Base-by-base conservation (phyloP, 768 basidiomycete genomes). In the Suillus hirtellus region DNA sequence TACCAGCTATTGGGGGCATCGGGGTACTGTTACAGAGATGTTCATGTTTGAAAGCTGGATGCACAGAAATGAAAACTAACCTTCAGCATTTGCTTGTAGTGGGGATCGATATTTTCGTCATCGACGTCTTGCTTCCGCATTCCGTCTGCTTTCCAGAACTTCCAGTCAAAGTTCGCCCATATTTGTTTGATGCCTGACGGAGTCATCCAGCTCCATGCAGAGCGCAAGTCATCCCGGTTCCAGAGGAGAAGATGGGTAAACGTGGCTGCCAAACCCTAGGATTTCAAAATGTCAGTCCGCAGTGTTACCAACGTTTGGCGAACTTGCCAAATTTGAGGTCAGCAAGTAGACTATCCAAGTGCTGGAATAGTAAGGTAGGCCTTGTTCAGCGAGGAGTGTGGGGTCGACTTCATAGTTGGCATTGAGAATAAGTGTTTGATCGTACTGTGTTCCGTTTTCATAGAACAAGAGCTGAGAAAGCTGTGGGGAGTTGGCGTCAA, bases 31-130 rank as follows among this genome's bases (percentile, higher is more conserved):
- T 27, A 40, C 15, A 40, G 15, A 24, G 11, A 7, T 42, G 31
- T 42, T n/a, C 35, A 62, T 34, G 21, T 61, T 38, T 31, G 40
- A 21, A 17, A 35, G 35, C 34, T 62, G 56, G 17, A n/a, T n/a
- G 12, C 24, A 44, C 12, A 4, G 3, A 60, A 52, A 17, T 40
- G 21, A 43, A 46, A 6, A 60, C 69, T 60, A 35, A 78, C 81
- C 77, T 82, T 83, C 19, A 82, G 73, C 82, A 83, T 83, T 65
- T 83, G 77, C n/a, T 72, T 72, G 65, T 83, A 83, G 67, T 83
- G 82, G 8, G 82, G 82, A 60, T 83, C 82, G 7, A 79, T 66
- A 24, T 76, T 71, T 34, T 68, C 70, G 43, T 77, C 72, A 2
- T 66, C 63, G 14, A 70, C 60, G 6, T 70, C 64, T 1, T 58